Base-by-base conservation (phyloP, 768 basidiomycete genomes). In the Floccularia luteovirens region DNA sequence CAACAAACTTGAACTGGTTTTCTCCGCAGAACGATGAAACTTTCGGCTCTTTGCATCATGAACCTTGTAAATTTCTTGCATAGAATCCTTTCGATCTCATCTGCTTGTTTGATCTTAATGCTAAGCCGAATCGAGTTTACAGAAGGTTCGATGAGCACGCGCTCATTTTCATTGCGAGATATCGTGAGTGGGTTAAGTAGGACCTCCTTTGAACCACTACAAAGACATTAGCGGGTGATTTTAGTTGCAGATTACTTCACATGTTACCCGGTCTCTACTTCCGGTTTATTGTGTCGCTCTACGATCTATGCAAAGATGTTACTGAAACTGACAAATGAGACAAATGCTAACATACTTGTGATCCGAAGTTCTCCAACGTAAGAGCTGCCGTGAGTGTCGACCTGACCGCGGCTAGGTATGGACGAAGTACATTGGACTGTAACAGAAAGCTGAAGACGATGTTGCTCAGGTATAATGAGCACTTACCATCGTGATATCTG, bases 101-200 rank as follows among this genome's bases (percentile, higher is more conserved):
- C 96, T 24, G 96, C 92, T 59, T 99, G 96, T 61, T 99, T 99
- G 59, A 99, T 97, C 70, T 84, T 91, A 66, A 99, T 98, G 62
- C 87, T 91, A 43, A 99, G 72, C 30, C 96, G 82, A 58, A 98
- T 89, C 1, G 92, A 94, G 66, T 99, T 99, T 65, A 98, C 79
- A 2, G 90, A 92, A 2, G 96, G 86, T 61, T 99, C 96, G 64
- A 99, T 90, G 50, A 99, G 69, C 51, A 98, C 96, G 44, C 88
- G 83, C 59, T 99, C 96, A 52, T 92, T 89, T 66, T 97, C 92
- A 59, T 96, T 97, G 51, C 96, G 83, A 8, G 93, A 93, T 64
- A 98, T 97, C 28, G 80, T 82, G 31, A 98, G 70, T 12, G 96
- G 89, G 53, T 90, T 93, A 41, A 98, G 79, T 32, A 98, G 75